Evolutionary conservation across 2,329 filamentous ascomycete genomes (phyloP).

Genomic region (Cladorrhinum sp.): DNA sequence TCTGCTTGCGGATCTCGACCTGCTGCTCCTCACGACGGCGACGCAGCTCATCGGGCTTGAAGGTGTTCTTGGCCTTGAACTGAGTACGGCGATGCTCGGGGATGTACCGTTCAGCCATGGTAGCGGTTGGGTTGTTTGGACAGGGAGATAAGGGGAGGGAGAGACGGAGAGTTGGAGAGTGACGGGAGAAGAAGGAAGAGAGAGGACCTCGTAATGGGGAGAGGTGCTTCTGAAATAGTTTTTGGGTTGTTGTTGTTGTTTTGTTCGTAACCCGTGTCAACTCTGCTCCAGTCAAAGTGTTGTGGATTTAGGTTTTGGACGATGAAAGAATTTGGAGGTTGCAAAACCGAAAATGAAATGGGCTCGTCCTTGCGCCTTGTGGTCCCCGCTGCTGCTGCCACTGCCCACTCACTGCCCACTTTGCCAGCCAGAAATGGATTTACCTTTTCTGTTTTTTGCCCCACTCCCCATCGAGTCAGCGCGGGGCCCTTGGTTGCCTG

Average conservation of each 20-base stretch:
- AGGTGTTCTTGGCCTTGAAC: conserved; percentile 99
- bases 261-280: conserved; percentile 4
- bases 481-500: conserved; percentile 13
- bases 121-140: conserved; percentile 38
- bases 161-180: conserved; percentile 2
- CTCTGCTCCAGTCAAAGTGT: conserved; percentile 8
- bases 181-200: conserved; percentile 11
- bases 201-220: background rate
- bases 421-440: conserved; percentile 6
- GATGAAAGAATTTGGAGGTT: conserved; percentile 28
- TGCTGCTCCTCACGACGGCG: conserved; percentile 98
- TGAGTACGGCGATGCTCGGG: conserved; percentile 98
- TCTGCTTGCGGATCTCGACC: conserved; percentile 97
- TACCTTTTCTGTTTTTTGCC: conserved; percentile 6
- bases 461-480: conserved; percentile 14
- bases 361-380: conserved; percentile 13
- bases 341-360: conserved; percentile 25
- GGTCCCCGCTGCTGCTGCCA: background rate
- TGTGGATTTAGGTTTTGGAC: conserved; percentile 20
- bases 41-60: conserved; percentile 98
- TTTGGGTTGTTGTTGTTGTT: background rate
- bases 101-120: conserved; percentile 98
- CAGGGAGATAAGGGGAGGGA: conserved; percentile 14
- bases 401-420: background rate
- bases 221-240: background rate